Percentiles rank a stretch among this genome's conserved stretches.
Conservation (phyloP, 805 yeast species). For the Metschnikowia corniflorae region DNA sequence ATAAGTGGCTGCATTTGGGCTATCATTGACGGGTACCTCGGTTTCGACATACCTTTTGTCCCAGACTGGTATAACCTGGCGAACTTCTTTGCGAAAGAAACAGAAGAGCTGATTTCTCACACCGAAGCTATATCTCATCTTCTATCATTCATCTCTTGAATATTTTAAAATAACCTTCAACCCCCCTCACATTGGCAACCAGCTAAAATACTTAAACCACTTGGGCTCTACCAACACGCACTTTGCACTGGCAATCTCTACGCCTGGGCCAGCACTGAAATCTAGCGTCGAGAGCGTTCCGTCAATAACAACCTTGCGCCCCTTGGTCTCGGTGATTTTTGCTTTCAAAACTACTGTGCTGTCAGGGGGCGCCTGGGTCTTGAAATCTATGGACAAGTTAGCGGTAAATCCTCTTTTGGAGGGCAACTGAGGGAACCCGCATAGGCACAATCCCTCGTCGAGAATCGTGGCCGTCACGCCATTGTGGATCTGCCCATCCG, state of each 20-base stretch:
- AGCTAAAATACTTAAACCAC: constrained; percentile 74
- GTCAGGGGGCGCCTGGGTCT: constrained; percentile 58
- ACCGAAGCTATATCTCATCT: no score
- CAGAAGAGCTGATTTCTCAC: no score
- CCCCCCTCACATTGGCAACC: constrained; percentile 23
- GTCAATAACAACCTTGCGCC: constrained; percentile 76
- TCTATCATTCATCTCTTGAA: not conserved
- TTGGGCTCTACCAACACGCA: constrained; percentile 82
- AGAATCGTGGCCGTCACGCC: constrained; percentile 75
- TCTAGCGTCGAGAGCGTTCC: constrained; percentile 61
- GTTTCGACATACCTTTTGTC: constrained; percentile 21
- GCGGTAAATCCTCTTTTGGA: constrained; percentile 89
- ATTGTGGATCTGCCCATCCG: constrained; percentile 72
- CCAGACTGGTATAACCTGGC: no score
- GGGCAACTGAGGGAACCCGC: constrained; percentile 83
- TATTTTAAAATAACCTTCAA: no score
- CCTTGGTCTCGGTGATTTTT: constrained; percentile 59
- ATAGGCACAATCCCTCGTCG: constrained; percentile 81
- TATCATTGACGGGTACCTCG: constrained; percentile 31
- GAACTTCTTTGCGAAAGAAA: no score
- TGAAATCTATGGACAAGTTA: constrained; percentile 60
- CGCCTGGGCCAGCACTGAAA: constrained; percentile 24
- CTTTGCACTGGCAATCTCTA: constrained; percentile 54
- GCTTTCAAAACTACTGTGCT: constrained; percentile 67
- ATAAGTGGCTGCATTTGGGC: constrained; percentile 20